These are phyloP conservation scores for Phytopythium chamaehyphon DNA, from an alignment of 352 stramenopile species.

Conservation along the genomic window DNA sequence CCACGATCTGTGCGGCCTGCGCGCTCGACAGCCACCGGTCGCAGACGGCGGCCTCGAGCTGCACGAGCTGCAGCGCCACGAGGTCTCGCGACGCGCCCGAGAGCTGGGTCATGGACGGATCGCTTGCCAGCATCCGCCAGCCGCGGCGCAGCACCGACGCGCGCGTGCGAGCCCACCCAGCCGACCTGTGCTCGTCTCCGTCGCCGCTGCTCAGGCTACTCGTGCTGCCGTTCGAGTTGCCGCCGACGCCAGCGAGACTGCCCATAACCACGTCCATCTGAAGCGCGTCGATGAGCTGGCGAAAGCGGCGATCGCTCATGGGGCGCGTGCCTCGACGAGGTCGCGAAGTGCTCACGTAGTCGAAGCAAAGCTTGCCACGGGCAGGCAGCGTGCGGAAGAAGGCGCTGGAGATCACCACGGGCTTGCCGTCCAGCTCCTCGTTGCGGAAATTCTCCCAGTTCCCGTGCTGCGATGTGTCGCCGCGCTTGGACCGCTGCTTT, in stretches of 20 bases:
- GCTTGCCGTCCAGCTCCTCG: conserved; percentile 74
- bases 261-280: conserved; percentile 30
- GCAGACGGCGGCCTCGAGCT: conserved; percentile 76
- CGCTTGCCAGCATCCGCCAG: conserved; percentile 23
- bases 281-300: conserved; percentile 68
- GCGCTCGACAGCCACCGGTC: conserved; percentile 72
- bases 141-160: conserved; percentile 36
- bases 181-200: background rate
- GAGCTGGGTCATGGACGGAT: conserved; percentile 42
- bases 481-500: conserved; percentile 36
- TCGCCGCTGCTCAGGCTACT: background rate
- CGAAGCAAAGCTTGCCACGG: conserved; percentile 80
- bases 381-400: conserved; percentile 79
- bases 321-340: conserved; percentile 54
- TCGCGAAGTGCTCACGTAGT: conserved; percentile 86
- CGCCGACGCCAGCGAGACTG: background rate
- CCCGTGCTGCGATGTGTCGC: conserved; percentile 85
- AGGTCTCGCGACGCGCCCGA: conserved; percentile 53
- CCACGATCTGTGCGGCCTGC: conserved; percentile 65
- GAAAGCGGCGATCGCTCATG: conserved; percentile 64
- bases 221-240: background rate
- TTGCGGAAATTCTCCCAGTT: conserved; percentile 93
- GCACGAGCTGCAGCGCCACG: conserved; percentile 74
- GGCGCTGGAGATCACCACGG: conserved; percentile 59
- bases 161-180: conserved; percentile 17